Base-by-base conservation (phyloP, 306 rosid species). In the Prunus armeniaca region DNA sequence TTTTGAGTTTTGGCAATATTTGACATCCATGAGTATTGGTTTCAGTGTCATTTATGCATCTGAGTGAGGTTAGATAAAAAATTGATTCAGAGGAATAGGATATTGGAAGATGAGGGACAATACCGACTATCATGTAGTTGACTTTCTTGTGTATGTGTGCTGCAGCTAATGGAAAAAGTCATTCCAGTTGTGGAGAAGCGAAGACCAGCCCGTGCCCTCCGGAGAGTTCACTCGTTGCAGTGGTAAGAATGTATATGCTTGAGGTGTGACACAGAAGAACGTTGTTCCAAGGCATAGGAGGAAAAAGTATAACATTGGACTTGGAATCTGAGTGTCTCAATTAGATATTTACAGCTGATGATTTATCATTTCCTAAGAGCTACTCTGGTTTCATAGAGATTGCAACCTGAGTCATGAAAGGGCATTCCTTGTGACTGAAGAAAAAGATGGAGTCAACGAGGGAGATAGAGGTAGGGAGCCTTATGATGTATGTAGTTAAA, bases 151-250 rank as follows among this genome's bases (percentile, higher is more conserved):
- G 73, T 34, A 49, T 74, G 57, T 73, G 32, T 81, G 28, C 28
- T 83, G 91, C 93, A 95, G 98, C 84, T 95, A 66, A 90, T 92
- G 93, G 96, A 92, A 78, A 86, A 88, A 18, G 77, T 95, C 49
- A 86, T 95, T 50, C 98, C 97, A 9, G 30, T 89, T 45, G 91
- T 73, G 46, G 97, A 95, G 84, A 88, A 88, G 89, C 91, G 79
- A 78, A 80, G 75, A 75, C 96, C 90, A 5, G 88, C 89, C 1
- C 93, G 84, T 49, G 78, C 61, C 45, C 94, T 92, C 27, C 88
- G 96, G 3, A 86, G 97, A 65, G 85, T 87, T 75, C 81, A 66
- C 64, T 91, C 97, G 32, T 72, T 76, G 81, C 64, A 89, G 74
- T 95, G 97, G 98, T 95, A 91, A 75, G 68, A 64, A 49, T 25